These are phyloP conservation scores for Sugiyamaella neomexicana DNA, from an alignment of 1,139 yeast genomes.

Conservation along the genomic window DNA sequence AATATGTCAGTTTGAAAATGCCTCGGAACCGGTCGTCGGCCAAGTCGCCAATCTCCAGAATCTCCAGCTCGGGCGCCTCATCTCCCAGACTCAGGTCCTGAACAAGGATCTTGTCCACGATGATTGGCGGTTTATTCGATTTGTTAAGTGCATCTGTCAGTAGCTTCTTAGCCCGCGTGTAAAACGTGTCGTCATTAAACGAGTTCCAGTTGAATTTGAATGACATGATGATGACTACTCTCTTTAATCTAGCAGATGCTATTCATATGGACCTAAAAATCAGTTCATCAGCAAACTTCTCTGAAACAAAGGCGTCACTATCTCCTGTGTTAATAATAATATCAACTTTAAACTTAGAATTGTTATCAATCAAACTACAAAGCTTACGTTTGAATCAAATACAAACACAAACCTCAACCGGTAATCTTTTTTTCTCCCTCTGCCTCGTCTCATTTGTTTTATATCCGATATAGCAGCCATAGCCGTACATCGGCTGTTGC, in stretches of 20 bases:
- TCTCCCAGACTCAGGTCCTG: conserved; percentile 77
- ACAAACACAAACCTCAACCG: neutral
- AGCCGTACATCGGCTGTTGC: neutral
- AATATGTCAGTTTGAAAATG: conserved; percentile 75
- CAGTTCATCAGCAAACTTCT: too few species aligned
- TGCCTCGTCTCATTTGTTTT: neutral
- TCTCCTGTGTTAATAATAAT: too few species aligned
- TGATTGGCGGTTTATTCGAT: conserved; percentile 71
- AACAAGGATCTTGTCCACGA: conserved; percentile 72
- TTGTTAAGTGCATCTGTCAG: conserved; percentile 74
- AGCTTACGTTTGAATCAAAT: too few species aligned
- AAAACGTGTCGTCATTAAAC: conserved; percentile 67
- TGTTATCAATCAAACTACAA: too few species aligned
- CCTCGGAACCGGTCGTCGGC: conserved; percentile 81
- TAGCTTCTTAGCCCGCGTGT: conserved; percentile 65
- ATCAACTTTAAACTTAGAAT: neutral
- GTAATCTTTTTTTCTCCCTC: neutral
- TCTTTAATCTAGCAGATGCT: too few species aligned
- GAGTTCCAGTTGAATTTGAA: conserved; percentile 79
- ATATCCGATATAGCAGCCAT: neutral
- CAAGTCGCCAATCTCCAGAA: conserved; percentile 81
- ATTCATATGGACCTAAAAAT: too few species aligned
- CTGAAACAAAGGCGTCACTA: too few species aligned
- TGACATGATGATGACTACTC: conserved; percentile 66
- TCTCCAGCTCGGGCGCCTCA: conserved; percentile 73